Evolutionary conservation across 2,329 filamentous ascomycete genomes (phyloP).

Genomic region (Nigrospora oryzae): DNA sequence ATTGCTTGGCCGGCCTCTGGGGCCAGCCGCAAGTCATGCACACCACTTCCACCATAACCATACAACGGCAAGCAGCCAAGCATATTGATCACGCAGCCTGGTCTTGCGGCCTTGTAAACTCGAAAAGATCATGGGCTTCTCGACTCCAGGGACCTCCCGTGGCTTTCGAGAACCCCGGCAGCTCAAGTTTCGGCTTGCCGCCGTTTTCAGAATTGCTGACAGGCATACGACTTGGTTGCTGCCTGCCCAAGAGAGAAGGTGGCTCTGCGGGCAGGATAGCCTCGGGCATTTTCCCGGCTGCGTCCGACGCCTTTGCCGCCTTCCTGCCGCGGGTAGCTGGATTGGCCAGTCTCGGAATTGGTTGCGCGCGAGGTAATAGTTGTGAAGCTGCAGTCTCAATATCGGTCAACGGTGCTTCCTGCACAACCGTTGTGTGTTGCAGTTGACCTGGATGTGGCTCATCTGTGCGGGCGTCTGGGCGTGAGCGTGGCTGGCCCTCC

Average conservation of each 20-base stretch:
- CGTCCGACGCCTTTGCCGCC: slow-evolving; percentile 41
- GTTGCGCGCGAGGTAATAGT: neutral
- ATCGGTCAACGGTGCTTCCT: no score
- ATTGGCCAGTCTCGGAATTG: slow-evolving; percentile 24
- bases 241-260: neutral
- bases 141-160: slow-evolving; percentile 60
- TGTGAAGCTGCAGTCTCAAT: no score
- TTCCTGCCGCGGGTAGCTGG: slow-evolving; percentile 45
- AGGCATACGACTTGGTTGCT: neutral
- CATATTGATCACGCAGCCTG: no score
- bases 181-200: slow-evolving; percentile 8
- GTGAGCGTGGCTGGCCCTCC: neutral
- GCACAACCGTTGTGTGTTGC: no score
- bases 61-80: no score
- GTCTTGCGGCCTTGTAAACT: slow-evolving; percentile 27
- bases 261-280: slow-evolving; percentile 16
- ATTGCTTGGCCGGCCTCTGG: no score
- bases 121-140: slow-evolving; percentile 60
- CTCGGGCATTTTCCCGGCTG: slow-evolving; percentile 37
- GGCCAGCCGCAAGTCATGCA: no score
- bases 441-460: neutral
- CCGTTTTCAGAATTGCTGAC: neutral
- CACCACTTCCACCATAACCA: no score
- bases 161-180: slow-evolving; percentile 37
- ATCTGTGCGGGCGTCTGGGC: neutral